Evolutionary conservation across 2,329 filamentous ascomycete species (phyloP), one percentile per base, ranked within the genome.

Genomic region (Fusarium temperatum): DNA sequence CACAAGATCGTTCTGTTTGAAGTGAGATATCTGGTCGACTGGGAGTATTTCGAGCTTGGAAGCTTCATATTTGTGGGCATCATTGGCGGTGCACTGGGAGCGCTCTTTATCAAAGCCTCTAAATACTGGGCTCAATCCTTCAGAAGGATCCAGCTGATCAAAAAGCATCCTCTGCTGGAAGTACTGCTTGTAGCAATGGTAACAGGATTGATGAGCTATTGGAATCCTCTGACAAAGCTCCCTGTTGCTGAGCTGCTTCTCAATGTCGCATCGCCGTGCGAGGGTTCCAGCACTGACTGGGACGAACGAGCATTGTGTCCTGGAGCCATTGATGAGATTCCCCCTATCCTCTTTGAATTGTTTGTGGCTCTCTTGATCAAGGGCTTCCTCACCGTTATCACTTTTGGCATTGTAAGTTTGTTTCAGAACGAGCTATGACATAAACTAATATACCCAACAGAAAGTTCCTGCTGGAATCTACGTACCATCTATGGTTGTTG

Each of bases 391-490:
- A 98, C 96, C 0, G 91, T 93, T 51, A 92, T 98, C 74, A 98
- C 96, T 0, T 98, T 98, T 83, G 96, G 96, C 32, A 95, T 98
- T 75, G 88, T 90, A 83, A 82, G 89, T 86, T 15, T 35, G 24
- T 22, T 10, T 9, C 10, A 17, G 26, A 24, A 20, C 38, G 22
- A 5, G 44, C n/a, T n/a, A 20, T 57, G 47, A 18, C 26, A 22
- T 39, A 22, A 42, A 67, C 78, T 80, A 56, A 81, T 65, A n/a
- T 10, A 6, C 22, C 26, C 24, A 13, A 55, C 80, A 90, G 87
- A 98, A 98, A 87, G 91, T 98, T 1, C 96, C 96, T 15, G 95
- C 96, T 2, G 96, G 96, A 72, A 98, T 99, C 76, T 99, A 99
- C 78, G 95, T 99, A 4, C 96, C 96, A 7, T 98, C 96, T 77